These are phyloP conservation scores for Colletotrichum simmondsii DNA, from an alignment of 2,329 filamentous ascomycete species.

Conservation along the genomic window DNA sequence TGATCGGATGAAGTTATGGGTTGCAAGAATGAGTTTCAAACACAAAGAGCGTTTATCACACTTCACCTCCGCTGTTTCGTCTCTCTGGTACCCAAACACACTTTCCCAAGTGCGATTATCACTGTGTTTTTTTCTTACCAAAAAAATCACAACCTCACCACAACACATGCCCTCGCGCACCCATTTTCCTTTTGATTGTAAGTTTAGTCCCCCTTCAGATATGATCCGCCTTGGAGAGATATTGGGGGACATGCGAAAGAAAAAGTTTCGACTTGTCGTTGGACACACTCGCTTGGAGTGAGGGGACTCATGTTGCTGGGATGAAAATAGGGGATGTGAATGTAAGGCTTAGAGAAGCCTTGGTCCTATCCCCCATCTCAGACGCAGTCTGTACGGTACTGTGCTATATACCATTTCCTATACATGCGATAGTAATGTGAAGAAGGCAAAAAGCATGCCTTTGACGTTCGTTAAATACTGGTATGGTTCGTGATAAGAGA, in stretches of 20 bases:
- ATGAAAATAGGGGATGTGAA: background rate
- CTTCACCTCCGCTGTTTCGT: background rate
- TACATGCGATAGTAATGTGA: background rate
- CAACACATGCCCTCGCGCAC: background rate
- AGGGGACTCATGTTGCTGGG: background rate
- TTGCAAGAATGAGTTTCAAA: slow-evolving; percentile 2
- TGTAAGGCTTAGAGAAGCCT: background rate
- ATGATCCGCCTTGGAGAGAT: background rate
- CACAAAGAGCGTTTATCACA: background rate
- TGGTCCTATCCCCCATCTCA: background rate
- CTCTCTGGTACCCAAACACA: background rate
- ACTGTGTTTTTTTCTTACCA: background rate
- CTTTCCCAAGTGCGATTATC: background rate
- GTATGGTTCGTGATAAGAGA: background rate
- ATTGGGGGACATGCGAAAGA: background rate
- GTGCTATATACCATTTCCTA: slow-evolving; percentile 31
- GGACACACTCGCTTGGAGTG: slow-evolving; percentile 26
- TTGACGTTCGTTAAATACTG: background rate
- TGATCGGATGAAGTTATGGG: slow-evolving; percentile 32
- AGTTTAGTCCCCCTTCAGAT: slow-evolving; percentile 17
- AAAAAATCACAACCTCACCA: background rate
- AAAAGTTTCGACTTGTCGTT: slow-evolving; percentile 8
- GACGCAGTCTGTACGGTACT: slow-evolving; percentile 21
- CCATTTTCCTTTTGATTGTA: slow-evolving; percentile 3
- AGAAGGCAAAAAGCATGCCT: background rate